Evolutionary conservation across 1,284 basidiomycete genomes (phyloP), one percentile per base, ranked within the genome.

Genomic region (Cryptococcus depauperatus): DNA sequence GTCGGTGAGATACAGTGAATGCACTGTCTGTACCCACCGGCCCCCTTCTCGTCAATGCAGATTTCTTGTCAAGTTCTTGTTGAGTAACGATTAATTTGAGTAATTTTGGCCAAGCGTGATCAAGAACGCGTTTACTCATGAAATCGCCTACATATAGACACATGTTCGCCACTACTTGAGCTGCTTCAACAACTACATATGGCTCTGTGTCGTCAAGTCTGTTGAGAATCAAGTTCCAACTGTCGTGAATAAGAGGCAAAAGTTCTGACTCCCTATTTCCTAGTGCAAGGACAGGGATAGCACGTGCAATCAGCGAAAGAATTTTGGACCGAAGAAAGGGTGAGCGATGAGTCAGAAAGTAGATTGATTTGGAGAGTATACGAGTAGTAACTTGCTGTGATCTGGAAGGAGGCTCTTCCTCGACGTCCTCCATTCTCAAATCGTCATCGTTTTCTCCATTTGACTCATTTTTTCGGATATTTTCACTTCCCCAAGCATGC

Each of bases 31-130:
- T 57, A 3, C 55, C 57, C 9, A 50, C 80, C 11, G 7, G 38
- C 2, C 56, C 48, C 35, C 79, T 73, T 11, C 56, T 52, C 5
- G 80, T 72, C 16, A 91, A 72, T 0, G 86, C 85, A 47, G 69
- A 84, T 18, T 71, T 66, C 23, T 72, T 60, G 57, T 91, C 86
- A 11, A 75, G 77, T 16, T 63, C 66, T 37, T 80, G 77, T 21
- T 90, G 76, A 22, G 73, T 74, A 3, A 62, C 65, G 33, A 92
- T 68, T 46, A 91, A 74, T 4, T 55, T 61, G 32, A 72, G 73
- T 59, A 92, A 85, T 23, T 77, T 78, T 1, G 91, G 91, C 89
- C 90, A 93, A 14, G 88, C 77, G 54, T 93, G 85, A 53, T 92
- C 85, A 77, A 88, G 83, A 16, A 95, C 77, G 41, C 84, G 75